Percentiles rank a stretch among this genome's conserved stretches.
Conservation (phyloP, 257 asterid species). For the Cruciata laevipes region DNA sequence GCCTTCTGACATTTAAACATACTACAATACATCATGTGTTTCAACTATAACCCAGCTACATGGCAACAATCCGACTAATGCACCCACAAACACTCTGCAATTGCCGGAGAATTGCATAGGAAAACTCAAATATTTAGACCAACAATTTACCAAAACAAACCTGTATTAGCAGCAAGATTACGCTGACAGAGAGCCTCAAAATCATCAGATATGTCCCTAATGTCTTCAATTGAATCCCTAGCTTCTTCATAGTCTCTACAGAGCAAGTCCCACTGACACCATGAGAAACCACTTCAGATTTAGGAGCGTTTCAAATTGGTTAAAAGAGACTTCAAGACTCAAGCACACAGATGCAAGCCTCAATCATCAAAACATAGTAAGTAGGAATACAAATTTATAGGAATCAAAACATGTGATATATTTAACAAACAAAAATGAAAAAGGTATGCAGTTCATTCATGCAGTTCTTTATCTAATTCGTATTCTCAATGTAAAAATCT, state of each 20-base stretch:
- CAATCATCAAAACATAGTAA: not conserved
- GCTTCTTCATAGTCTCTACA: slow-evolving; percentile 84
- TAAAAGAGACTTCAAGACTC: not conserved
- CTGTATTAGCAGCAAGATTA: slow-evolving; percentile 94
- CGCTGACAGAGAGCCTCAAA: slow-evolving; percentile 92
- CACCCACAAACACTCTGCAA: not conserved
- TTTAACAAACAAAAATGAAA: not conserved
- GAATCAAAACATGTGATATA: not conserved
- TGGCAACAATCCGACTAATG: not conserved
- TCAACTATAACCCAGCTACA: not conserved
- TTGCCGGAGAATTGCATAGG: not conserved
- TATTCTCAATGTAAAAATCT: not conserved
- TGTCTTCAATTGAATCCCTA: slow-evolving; percentile 69
- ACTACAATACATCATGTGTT: not conserved
- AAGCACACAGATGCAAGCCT: not conserved
- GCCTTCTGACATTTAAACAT: not conserved
- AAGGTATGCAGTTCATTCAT: not conserved
- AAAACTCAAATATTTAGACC: not conserved
- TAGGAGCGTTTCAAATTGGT: not conserved
- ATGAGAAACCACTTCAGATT: not conserved
- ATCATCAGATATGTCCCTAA: slow-evolving; percentile 77
- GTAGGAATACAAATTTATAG: not conserved
- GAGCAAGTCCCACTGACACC: slow-evolving; percentile 85
- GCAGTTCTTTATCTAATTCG: not conserved
- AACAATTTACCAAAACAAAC: slow-evolving; percentile 19